Evolutionary conservation across 257 asterid species (phyloP).

Genomic region (Solanum paucissectum): DNA sequence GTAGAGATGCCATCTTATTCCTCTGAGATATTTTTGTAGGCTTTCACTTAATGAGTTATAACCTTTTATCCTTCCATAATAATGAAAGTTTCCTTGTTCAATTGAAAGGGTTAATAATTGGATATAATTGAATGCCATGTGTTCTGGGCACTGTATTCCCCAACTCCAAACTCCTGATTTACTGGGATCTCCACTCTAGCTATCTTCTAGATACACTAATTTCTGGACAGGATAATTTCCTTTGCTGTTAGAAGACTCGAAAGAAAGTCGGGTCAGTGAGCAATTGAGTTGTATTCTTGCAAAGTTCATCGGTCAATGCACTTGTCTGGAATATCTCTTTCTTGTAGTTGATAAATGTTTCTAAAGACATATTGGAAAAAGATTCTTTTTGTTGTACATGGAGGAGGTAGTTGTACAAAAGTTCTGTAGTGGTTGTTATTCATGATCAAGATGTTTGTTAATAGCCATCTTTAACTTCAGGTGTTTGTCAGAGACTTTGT

Average conservation of each 20-base stretch:
- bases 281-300: not conserved
- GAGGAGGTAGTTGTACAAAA: not conserved
- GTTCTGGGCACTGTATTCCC: not conserved
- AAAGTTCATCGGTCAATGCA: not conserved
- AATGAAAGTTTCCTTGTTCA: not conserved
- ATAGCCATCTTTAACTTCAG: slow-evolving; percentile 13
- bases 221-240: not conserved
- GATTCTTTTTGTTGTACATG: not conserved
- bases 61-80: not conserved
- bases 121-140: not conserved
- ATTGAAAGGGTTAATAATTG: not conserved
- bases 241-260: not conserved
- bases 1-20: not conserved
- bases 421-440: not conserved
- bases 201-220: not conserved
- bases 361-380: not conserved
- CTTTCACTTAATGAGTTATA: not conserved
- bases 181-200: not conserved
- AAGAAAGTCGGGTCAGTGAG: not conserved
- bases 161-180: not conserved
- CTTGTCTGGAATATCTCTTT: not conserved
- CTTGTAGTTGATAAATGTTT: not conserved
- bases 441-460: not conserved
- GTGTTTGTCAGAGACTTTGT: slow-evolving; percentile 72
- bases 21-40: not conserved